phyloP scores from a whole-genome alignment of 2,329 filamentous ascomycete species.

The Colletotrichum tofieldiae region DNA sequence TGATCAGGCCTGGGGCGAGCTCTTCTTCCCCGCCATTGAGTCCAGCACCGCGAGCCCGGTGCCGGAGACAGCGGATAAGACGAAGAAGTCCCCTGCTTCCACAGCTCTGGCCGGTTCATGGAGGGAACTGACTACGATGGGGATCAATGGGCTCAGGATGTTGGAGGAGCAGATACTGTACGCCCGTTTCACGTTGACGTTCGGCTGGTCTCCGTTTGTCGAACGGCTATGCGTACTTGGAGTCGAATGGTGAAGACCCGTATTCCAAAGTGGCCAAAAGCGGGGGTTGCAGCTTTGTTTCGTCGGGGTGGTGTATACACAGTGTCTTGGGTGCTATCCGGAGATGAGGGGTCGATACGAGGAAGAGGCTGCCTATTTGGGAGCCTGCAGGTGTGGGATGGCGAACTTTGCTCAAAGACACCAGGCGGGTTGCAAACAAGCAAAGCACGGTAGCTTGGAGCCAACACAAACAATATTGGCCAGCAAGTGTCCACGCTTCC shows the following conservation, averaged over 20 bases:
- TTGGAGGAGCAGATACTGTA: conserved; percentile 68
- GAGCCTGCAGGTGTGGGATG: background rate
- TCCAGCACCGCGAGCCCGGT: background rate
- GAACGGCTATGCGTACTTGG: conserved; percentile 59
- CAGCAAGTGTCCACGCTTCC: background rate
- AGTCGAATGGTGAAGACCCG: conserved; percentile 55
- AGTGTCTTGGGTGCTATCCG: conserved; percentile 10
- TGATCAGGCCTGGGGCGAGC: conserved; percentile 64
- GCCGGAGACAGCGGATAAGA: background rate
- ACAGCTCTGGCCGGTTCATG: background rate
- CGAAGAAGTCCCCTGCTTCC: conserved; percentile 22
- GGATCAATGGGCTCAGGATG: conserved; percentile 58
- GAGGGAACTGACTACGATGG: conserved; percentile 46
- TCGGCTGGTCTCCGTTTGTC: conserved; percentile 65
- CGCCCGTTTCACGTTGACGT: conserved; percentile 67
- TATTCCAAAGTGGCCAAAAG: conserved; percentile 25
- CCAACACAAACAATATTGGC: too few relatives aligned
- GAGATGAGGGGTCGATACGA: conserved; percentile 30
- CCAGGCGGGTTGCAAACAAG: background rate
- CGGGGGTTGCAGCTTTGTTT: conserved; percentile 38
- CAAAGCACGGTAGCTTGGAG: background rate
- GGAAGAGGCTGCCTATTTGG: background rate
- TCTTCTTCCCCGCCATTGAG: conserved; percentile 48
- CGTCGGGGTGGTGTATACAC: conserved; percentile 30
- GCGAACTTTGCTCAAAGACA: background rate